These are phyloP conservation scores for Mucor piriformis DNA, from an alignment of 371 early-diverging fungal species.

Conservation along the genomic window DNA sequence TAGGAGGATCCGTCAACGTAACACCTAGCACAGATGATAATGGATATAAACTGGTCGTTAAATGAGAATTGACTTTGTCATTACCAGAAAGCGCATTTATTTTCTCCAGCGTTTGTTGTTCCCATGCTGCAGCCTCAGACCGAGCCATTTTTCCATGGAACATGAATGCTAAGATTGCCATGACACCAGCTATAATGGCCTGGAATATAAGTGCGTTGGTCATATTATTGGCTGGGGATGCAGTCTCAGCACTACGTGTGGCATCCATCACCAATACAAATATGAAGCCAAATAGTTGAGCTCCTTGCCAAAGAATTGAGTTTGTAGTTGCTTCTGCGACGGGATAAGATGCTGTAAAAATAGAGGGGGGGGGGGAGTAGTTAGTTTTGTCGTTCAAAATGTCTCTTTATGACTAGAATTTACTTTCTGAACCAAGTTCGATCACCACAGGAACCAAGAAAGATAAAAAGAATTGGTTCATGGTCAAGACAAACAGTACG, in stretches of 20 bases:
- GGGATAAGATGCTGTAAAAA: conserved; percentile 48
- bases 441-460: conserved; percentile 53
- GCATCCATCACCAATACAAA: conserved; percentile 48
- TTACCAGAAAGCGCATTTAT: background rate
- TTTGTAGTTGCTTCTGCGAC: conserved; percentile 55
- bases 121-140: conserved; percentile 23
- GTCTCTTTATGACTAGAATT: background rate
- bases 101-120: background rate
- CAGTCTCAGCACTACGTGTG: conserved; percentile 26
- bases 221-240: conserved; percentile 30
- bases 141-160: conserved; percentile 29
- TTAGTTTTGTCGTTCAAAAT: background rate
- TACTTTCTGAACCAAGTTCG: conserved; percentile 60
- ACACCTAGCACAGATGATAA: conserved; percentile 7
- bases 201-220: conserved; percentile 35
- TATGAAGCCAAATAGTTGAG: conserved; percentile 54
- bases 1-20: background rate
- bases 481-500: conserved; percentile 48
- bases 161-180: conserved; percentile 18
- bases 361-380: background rate
- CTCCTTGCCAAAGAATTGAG: conserved; percentile 54
- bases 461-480: conserved; percentile 53
- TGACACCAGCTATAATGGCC: conserved; percentile 25
- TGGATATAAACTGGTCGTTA: background rate
- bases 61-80: background rate